Conservation (phyloP, 2,329 filamentous ascomycete genomes). For the Botrytis galanthina region DNA sequence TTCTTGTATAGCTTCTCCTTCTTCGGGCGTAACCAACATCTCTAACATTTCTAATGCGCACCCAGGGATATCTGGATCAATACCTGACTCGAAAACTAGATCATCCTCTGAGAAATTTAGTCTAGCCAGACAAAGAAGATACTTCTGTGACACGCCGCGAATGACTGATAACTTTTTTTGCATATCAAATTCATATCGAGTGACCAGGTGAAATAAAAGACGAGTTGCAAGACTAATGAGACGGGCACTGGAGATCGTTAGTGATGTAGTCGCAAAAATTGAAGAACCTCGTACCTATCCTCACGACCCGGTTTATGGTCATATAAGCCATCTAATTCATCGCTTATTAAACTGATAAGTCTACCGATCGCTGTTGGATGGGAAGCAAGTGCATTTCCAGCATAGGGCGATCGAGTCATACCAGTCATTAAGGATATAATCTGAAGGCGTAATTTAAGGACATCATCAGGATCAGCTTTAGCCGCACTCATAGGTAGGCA, state of each 20-base stretch:
- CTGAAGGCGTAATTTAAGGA: conserved; percentile 35
- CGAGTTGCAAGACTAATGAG: conserved; percentile 59
- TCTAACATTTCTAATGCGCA: conserved; percentile 81
- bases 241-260: conserved; percentile 36
- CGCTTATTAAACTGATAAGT: conserved; percentile 71
- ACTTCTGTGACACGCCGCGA: conserved; percentile 74
- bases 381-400: conserved; percentile 61
- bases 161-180: conserved; percentile 68
- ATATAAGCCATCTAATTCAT: conserved; percentile 64
- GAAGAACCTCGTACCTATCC: conserved; percentile 40
- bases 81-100: conserved; percentile 70
- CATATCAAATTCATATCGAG: conserved; percentile 65
- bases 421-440: conserved; percentile 54
- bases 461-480: conserved; percentile 29
- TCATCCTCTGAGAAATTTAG: conserved; percentile 83
- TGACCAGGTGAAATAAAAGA: conserved; percentile 60
- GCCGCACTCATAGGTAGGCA: conserved; percentile 32
- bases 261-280: neutral
- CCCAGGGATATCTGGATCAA: conserved; percentile 75
- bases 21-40: conserved; percentile 75
- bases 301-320: conserved; percentile 42
- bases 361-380: conserved; percentile 71
- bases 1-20: conserved; percentile 55
- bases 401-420: conserved; percentile 62
- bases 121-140: conserved; percentile 74